Evolutionary conservation across 768 basidiomycete species (phyloP).

Genomic region (Cystobasidium tubakii): DNA sequence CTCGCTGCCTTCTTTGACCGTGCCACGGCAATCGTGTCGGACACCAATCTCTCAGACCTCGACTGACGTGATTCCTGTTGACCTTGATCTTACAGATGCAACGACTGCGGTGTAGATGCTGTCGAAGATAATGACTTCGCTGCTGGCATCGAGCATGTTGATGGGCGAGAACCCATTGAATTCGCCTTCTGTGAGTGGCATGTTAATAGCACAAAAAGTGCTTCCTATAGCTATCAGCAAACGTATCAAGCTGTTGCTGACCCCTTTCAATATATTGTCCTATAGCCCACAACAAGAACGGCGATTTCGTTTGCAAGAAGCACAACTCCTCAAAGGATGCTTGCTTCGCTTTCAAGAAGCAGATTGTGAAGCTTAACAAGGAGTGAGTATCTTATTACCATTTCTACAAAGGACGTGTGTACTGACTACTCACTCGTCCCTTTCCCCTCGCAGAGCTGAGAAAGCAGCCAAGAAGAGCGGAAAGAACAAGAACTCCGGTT

Average conservation of each 20-base stretch:
- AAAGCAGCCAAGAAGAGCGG: slow-evolving; percentile 20
- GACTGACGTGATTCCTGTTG: neutral
- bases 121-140: slow-evolving; percentile 33
- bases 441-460: slow-evolving; percentile 1
- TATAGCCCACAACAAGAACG: slow-evolving; percentile 32
- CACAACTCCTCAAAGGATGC: slow-evolving; percentile 17
- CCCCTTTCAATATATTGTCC: neutral
- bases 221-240: too few relatives aligned
- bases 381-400: neutral
- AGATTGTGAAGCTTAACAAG: slow-evolving; percentile 28
- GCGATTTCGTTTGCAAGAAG: slow-evolving; percentile 33
- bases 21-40: too few relatives aligned
- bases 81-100: neutral
- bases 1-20: neutral
- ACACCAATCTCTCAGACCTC: too few relatives aligned
- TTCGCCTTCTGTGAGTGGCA: slow-evolving; percentile 13
- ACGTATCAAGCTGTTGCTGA: neutral
- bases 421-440: too few relatives aligned
- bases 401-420: too few relatives aligned
- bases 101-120: slow-evolving; percentile 24
- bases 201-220: too few relatives aligned
- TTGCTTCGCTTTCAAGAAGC: slow-evolving; percentile 38
- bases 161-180: slow-evolving; percentile 24
- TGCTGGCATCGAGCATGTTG: slow-evolving; percentile 27
- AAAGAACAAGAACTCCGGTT: slow-evolving; percentile 22